These are phyloP conservation scores for Exophiala spinifera DNA, from an alignment of 2,329 filamentous ascomycete genomes.

Conservation along the genomic window DNA sequence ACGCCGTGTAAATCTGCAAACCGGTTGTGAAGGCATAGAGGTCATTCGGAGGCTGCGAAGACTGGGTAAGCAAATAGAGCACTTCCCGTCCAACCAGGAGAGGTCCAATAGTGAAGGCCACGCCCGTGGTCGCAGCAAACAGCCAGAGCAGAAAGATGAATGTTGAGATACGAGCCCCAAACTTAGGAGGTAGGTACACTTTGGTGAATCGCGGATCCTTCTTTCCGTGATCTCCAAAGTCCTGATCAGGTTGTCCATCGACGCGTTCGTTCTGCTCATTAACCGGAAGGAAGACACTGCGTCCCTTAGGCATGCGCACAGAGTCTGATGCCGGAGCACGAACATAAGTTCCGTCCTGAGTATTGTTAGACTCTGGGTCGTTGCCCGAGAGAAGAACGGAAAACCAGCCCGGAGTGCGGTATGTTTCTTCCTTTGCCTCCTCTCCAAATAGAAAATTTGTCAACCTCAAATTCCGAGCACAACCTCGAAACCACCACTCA, in stretches of 20 bases:
- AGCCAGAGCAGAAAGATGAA: conserved; percentile 92
- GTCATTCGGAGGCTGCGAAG: conserved; percentile 77
- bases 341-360: conserved; percentile 72
- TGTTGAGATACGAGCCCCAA: conserved; percentile 72
- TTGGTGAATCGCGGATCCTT: conserved; percentile 62
- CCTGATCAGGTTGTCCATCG: conserved; percentile 56
- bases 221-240: conserved; percentile 59
- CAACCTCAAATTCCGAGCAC: conserved; percentile 73
- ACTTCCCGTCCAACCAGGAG: conserved; percentile 79
- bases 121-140: conserved; percentile 84
- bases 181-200: conserved; percentile 81
- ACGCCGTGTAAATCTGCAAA: conserved; percentile 71
- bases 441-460: conserved; percentile 94
- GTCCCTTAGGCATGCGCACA: conserved; percentile 85
- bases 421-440: conserved; percentile 73
- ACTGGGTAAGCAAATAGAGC: conserved; percentile 69
- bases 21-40: conserved; percentile 95
- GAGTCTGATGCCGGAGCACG: conserved; percentile 93
- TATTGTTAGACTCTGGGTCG: conserved; percentile 22
- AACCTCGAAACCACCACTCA: conserved; percentile 92
- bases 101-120: conserved; percentile 80
- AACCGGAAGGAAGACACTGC: conserved; percentile 75
- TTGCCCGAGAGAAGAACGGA: conserved; percentile 28
- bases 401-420: conserved; percentile 48
- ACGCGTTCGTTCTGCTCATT: conserved; percentile 63